Base-by-base conservation (phyloP, 2,329 filamentous ascomycete genomes). In the Arachnomyces sp. region DNA sequence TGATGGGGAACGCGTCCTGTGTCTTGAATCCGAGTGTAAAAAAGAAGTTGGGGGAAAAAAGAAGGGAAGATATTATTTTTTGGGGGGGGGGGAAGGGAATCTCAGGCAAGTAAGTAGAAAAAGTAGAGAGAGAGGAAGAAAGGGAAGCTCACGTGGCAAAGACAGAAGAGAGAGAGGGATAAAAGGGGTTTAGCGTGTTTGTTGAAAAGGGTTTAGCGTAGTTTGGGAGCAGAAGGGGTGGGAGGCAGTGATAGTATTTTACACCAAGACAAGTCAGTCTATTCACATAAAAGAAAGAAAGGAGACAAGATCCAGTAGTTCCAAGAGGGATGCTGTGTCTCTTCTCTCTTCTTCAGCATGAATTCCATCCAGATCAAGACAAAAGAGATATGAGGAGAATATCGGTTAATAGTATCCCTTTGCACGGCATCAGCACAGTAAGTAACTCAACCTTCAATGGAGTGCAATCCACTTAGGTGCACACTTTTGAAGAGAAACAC, bases 101-200 rank as follows among this genome's bases (percentile, higher is more conserved):
- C 28, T 36, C 9, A 28, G 16, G 31, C 34, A 38, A 11, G 33
- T 31, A 43, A 46, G 48, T 47, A 44, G 54, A 54, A 59, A 50
- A 51, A 53, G 52, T 49, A 48, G 44, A 52, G 47, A 47, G 45
- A 48, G 47, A 53, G 44, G 49, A 47, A 52, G 48, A 48, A 48
- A 45, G 34, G 54, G 54, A 47, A 54, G 55, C 60, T 66, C 62
- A 66, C 62, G 62, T 65, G 62, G 62, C 56, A 52, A 52, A 51
- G 46, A 51, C 51, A 48, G 44, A 47, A 38, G 42, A 44, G 37
- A 42, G 46, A 44, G 39, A 41, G 38, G 45, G 50, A 49, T 46
- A 50, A 50, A 5, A 46, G 44, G 47, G 47, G 48, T 46, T 38
- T 39, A 47, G 45, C 42, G 32, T 9, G 46, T 28, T 55, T 40